These are phyloP conservation scores for Lablab purpureus DNA, from an alignment of 306 rosid genomes.

Conservation along the genomic window DNA sequence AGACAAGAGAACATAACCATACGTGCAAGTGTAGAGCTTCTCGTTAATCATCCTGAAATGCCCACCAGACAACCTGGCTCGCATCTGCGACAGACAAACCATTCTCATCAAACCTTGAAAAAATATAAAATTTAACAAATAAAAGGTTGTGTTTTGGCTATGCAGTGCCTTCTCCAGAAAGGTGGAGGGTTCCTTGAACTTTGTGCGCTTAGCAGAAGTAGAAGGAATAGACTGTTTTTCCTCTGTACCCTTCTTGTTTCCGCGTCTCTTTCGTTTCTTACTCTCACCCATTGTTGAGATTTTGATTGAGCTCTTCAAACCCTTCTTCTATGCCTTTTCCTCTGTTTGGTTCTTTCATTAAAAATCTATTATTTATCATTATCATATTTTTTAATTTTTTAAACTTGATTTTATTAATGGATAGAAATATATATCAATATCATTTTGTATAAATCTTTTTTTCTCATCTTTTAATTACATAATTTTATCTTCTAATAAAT, in stretches of 20 bases:
- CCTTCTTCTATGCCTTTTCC: not conserved
- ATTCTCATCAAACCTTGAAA: conserved; percentile 17
- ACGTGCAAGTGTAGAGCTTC: conserved; percentile 99
- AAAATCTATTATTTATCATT: too few species aligned
- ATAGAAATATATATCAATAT: too few species aligned
- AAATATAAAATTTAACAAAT: not conserved
- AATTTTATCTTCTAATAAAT: too few species aligned
- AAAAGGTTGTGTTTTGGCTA: not conserved
- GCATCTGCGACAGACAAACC: conserved; percentile 65
- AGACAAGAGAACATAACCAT: conserved; percentile 22
- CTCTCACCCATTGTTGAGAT: conserved; percentile 51
- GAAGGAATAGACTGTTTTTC: conserved; percentile 34
- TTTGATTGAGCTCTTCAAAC: not conserved
- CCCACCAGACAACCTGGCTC: conserved; percentile 86
- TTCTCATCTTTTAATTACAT: too few species aligned
- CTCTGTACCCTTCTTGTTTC: conserved; percentile 20
- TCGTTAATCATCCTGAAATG: conserved; percentile 97
- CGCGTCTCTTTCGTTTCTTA: conserved; percentile 64
- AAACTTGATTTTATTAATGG: too few species aligned
- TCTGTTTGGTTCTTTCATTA: not conserved
- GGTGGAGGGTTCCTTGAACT: conserved; percentile 53
- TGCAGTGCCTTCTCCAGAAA: conserved; percentile 71
- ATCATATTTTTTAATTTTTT: too few species aligned
- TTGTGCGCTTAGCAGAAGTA: conserved; percentile 43
- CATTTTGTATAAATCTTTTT: too few species aligned